Evolutionary conservation across 2,329 filamentous ascomycete genomes (phyloP).

Genomic region (Cyphellophora europaea): DNA sequence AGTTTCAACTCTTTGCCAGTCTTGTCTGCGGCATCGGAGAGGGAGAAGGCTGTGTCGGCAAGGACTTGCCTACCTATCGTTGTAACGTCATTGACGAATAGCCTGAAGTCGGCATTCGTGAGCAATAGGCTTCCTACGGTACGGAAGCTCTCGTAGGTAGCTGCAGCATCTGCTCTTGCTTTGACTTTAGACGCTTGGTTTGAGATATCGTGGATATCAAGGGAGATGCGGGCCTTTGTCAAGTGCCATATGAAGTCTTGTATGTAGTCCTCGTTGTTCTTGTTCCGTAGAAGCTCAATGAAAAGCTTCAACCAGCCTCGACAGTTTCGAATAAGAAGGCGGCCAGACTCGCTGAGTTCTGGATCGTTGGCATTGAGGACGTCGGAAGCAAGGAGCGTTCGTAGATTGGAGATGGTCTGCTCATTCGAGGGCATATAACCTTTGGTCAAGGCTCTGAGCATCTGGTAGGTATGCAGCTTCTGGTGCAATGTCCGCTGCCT

Average conservation of each 20-base stretch:
- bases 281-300: constrained; percentile 71
- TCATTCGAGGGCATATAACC: constrained; percentile 91
- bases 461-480: constrained; percentile 83
- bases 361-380: constrained; percentile 65
- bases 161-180: constrained; percentile 60
- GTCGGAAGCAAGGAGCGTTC: constrained; percentile 68
- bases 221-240: constrained; percentile 58
- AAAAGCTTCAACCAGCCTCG: constrained; percentile 69
- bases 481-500: constrained; percentile 71
- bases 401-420: constrained; percentile 69
- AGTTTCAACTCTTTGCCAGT: constrained; percentile 66
- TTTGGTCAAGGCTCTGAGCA: constrained; percentile 68
- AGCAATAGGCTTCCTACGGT: constrained; percentile 78
- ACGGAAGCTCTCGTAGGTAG: constrained; percentile 70
- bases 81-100: constrained; percentile 72
- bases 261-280: constrained; percentile 75
- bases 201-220: constrained; percentile 58
- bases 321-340: constrained; percentile 59
- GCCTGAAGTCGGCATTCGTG: constrained; percentile 81
- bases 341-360: constrained; percentile 69
- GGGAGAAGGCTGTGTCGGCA: constrained; percentile 69
- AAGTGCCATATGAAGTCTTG: constrained; percentile 89
- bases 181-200: constrained; percentile 53
- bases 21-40: constrained; percentile 66
- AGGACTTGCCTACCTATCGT: constrained; percentile 77